Conservation (phyloP, 139 green algal genomes). For the Helicosporidium sp. region DNA sequence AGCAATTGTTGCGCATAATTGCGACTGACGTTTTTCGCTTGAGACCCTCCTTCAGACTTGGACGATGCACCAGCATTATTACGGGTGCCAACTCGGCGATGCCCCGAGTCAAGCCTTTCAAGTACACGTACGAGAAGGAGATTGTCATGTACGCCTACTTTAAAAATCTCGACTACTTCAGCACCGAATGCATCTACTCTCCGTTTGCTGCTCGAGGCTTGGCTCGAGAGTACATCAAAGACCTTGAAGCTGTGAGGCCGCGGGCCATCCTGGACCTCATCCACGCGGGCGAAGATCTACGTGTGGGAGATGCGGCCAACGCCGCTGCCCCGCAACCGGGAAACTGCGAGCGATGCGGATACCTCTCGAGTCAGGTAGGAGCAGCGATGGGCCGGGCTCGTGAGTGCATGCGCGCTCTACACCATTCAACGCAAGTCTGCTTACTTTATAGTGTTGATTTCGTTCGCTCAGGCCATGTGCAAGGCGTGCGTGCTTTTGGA, state of each 20-base stretch:
- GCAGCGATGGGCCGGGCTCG: too few species aligned
- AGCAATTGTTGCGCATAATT: too few species aligned
- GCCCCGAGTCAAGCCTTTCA: conserved; percentile 90
- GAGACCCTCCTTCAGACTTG: conserved; percentile 40
- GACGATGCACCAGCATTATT: conserved; percentile 54
- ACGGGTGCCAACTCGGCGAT: conserved; percentile 62
- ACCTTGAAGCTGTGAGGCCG: conserved; percentile 61
- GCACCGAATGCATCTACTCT: conserved; percentile 85
- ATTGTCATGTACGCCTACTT: conserved; percentile 99
- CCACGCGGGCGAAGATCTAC: conserved; percentile 53
- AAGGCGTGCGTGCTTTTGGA: conserved; percentile 76
- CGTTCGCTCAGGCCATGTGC: conserved; percentile 30
- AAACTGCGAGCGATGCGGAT: conserved; percentile 57
- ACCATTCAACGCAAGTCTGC: too few species aligned
- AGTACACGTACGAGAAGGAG: conserved; percentile 93
- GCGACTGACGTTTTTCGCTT: too few species aligned
- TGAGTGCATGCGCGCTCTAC: too few species aligned
- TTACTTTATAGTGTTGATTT: neutral
- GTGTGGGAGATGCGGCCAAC: conserved; percentile 2
- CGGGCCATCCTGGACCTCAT: conserved; percentile 72
- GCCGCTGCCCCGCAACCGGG: conserved; percentile 18
- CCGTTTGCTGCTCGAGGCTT: conserved; percentile 78
- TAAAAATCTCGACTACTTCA: conserved; percentile 95
- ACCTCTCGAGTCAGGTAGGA: conserved; percentile 55
- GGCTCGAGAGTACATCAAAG: conserved; percentile 84